Evolutionary conservation across 2,329 filamentous ascomycete genomes (phyloP).

Genomic region (Phyllosticta citriasiana): DNA sequence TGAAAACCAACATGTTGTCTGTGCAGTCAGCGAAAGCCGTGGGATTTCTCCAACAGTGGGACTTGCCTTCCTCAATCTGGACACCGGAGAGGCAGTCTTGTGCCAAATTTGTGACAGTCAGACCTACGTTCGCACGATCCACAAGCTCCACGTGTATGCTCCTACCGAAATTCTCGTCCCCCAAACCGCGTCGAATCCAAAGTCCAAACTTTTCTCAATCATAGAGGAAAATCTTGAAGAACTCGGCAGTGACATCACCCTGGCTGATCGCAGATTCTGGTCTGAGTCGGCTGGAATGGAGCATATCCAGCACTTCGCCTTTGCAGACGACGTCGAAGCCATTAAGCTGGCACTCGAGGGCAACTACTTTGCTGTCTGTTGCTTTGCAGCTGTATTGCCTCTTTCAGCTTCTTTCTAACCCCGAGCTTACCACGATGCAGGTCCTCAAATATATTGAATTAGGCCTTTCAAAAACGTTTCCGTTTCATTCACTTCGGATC

Average conservation of each 20-base stretch:
- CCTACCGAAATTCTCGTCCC: conserved; percentile 74
- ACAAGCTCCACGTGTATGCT: conserved; percentile 73
- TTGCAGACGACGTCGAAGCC: conserved; percentile 67
- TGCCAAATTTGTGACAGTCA: conserved; percentile 91
- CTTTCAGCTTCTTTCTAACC: neutral
- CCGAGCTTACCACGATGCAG: conserved; percentile 34
- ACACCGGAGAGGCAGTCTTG: conserved; percentile 72
- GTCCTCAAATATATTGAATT: conserved; percentile 72
- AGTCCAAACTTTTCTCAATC: conserved; percentile 64
- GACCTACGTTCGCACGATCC: conserved; percentile 78
- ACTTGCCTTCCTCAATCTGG: conserved; percentile 76
- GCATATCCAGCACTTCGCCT: conserved; percentile 69
- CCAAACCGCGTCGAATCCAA: conserved; percentile 57
- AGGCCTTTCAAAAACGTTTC: conserved; percentile 57
- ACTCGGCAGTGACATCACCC: conserved; percentile 45
- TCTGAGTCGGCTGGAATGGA: conserved; percentile 69
- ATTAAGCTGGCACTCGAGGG: conserved; percentile 69
- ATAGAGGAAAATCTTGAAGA: conserved; percentile 62
- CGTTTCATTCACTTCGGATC: conserved; percentile 71
- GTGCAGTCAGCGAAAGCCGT: conserved; percentile 79
- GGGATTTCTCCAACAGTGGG: conserved; percentile 77
- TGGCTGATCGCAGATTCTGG: conserved; percentile 72
- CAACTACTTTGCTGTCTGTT: conserved; percentile 80
- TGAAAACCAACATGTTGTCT: conserved; percentile 64
- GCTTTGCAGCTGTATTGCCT: conserved; percentile 63